A percentile compares a stretch with the other conserved stretches of the same genome.
These are phyloP conservation scores for Antrodiella citrinella DNA, from an alignment of 768 basidiomycete genomes.

Conservation along the genomic window DNA sequence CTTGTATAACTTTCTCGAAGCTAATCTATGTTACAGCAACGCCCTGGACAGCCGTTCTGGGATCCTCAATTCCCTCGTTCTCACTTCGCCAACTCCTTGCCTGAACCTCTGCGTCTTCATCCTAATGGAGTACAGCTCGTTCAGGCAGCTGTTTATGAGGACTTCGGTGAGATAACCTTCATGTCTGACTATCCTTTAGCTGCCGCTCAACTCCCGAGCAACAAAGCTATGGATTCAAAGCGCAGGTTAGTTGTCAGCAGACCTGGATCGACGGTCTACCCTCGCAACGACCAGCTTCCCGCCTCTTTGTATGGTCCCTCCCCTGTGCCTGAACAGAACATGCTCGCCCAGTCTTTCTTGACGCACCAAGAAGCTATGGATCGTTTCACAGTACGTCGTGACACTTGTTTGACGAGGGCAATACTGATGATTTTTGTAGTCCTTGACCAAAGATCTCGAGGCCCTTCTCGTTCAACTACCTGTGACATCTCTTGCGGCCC, in stretches of 20 bases:
- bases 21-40: conserved; percentile 35
- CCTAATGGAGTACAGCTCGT: conserved; percentile 71
- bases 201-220: neutral
- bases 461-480: conserved; percentile 71
- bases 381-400: conserved; percentile 60
- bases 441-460: conserved; percentile 62
- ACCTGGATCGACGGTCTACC: conserved; percentile 63
- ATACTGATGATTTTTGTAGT: too few relatives aligned
- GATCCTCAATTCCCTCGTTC: conserved; percentile 69
- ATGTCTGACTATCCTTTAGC: conserved; percentile 8
- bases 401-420: neutral
- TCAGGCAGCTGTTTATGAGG: conserved; percentile 90
- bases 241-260: conserved; percentile 48
- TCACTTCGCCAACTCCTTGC: conserved; percentile 64
- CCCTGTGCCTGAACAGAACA: conserved; percentile 49
- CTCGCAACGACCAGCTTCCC: conserved; percentile 33
- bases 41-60: conserved; percentile 77
- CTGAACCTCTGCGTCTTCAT: conserved; percentile 85
- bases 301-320: conserved; percentile 50
- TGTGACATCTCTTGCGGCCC: conserved; percentile 53
- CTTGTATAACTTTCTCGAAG: neutral
- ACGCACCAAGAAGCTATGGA: conserved; percentile 84
- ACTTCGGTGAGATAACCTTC: conserved; percentile 56
- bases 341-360: conserved; percentile 34
- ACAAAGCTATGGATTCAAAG: conserved; percentile 46